These are phyloP conservation scores for Monosporascus ibericus DNA, from an alignment of 2,329 filamentous ascomycete genomes.

Conservation along the genomic window DNA sequence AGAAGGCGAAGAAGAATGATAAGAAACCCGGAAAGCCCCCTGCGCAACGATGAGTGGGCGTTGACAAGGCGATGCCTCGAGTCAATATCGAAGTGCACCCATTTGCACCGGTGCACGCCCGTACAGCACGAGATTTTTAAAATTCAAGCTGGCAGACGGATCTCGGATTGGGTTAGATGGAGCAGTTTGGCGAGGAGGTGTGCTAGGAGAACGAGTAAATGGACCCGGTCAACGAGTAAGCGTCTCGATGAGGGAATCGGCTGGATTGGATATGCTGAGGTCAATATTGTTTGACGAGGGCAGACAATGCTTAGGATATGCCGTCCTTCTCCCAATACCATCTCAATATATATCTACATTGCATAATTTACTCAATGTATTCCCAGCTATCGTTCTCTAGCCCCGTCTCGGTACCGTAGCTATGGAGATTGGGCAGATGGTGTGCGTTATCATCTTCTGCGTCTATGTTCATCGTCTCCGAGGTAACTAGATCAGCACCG, in stretches of 20 bases:
- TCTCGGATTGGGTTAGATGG: not conserved
- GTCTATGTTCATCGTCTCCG: not conserved
- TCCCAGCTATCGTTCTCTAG: not conserved
- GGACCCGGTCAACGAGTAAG: not conserved
- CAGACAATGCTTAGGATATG: not conserved
- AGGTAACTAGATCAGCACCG: not conserved
- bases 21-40: slow-evolving; percentile 26
- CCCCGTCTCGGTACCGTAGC: not conserved
- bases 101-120: not conserved
- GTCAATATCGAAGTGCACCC: not conserved
- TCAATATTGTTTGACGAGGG: not conserved
- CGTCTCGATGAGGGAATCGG: not conserved
- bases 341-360: not conserved
- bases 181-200: not conserved
- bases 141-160: not conserved
- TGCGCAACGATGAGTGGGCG: slow-evolving; percentile 16
- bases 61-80: not conserved
- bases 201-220: not conserved
- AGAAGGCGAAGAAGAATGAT: slow-evolving; percentile 37
- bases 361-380: not conserved
- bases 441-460: not conserved
- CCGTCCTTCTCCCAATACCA: not conserved
- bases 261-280: not conserved
- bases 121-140: not conserved
- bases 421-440: not conserved